These are phyloP conservation scores for Rosa chinensis DNA, from an alignment of 306 rosid species.

Conservation along the genomic window DNA sequence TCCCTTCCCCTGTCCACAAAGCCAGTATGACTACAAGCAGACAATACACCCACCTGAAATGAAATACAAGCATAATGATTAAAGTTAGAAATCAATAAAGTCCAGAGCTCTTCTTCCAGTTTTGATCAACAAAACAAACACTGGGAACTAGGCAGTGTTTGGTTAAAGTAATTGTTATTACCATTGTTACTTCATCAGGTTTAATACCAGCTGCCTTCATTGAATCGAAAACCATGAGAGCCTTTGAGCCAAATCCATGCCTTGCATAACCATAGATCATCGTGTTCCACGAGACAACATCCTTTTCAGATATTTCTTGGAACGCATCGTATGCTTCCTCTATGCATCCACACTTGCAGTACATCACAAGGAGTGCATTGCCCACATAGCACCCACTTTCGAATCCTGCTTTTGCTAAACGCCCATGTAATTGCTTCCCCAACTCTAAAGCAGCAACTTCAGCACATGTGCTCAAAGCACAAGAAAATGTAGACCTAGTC, in stretches of 20 bases:
- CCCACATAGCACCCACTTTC: slow-evolving; percentile 72
- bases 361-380: slow-evolving; percentile 89
- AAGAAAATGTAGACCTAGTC: slow-evolving; percentile 60
- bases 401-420: slow-evolving; percentile 61
- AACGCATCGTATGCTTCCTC: slow-evolving; percentile 67
- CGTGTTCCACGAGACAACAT: slow-evolving; percentile 82
- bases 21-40: slow-evolving; percentile 84
- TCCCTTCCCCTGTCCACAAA: slow-evolving; percentile 61
- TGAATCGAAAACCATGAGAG: slow-evolving; percentile 60
- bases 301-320: slow-evolving; percentile 69
- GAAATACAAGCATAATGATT: slow-evolving; percentile 13
- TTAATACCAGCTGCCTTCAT: slow-evolving; percentile 56
- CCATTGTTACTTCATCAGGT: slow-evolving; percentile 79
- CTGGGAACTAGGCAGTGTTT: neutral
- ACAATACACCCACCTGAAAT: slow-evolving; percentile 75
- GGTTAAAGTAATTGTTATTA: slow-evolving; percentile 12
- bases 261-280: slow-evolving; percentile 77
- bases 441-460: slow-evolving; percentile 80
- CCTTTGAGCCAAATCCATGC: slow-evolving; percentile 79
- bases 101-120: neutral
- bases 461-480: slow-evolving; percentile 82
- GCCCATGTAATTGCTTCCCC: slow-evolving; percentile 81
- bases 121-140: neutral
- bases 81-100: neutral
- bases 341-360: slow-evolving; percentile 76